Conservation (phyloP, 345 rosid species). For the Hirschfeldia incana region DNA sequence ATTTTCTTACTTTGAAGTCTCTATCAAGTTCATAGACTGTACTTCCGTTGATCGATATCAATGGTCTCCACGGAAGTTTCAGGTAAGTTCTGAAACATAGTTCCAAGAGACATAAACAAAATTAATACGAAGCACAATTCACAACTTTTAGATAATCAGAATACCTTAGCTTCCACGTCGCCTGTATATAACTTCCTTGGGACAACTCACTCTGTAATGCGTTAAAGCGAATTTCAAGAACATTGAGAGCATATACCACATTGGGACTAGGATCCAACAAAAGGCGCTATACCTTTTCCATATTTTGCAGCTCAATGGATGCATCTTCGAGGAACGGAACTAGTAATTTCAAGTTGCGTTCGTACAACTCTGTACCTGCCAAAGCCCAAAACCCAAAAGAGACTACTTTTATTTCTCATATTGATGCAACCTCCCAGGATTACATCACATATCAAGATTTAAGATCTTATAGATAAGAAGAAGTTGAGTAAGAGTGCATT, state of each 20-base stretch:
- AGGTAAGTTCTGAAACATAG: constrained; percentile 69
- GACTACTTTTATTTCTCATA: background rate
- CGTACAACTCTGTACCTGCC: constrained; percentile 69
- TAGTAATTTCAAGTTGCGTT: constrained; percentile 77
- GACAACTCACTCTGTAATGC: constrained; percentile 35
- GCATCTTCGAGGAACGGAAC: constrained; percentile 84
- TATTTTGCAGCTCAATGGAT: constrained; percentile 59
- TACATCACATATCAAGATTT: too few relatives aligned
- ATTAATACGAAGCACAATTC: background rate
- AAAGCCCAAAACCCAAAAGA: constrained; percentile 23
- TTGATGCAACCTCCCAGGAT: too few relatives aligned
- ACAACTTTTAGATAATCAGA: background rate
- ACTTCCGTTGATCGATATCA: constrained; percentile 62
- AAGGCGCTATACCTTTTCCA: constrained; percentile 66
- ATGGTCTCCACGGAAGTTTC: constrained; percentile 81
- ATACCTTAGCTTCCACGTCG: constrained; percentile 83
- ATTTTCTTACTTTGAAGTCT: constrained; percentile 52
- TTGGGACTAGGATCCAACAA: background rate
- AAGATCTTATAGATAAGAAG: too few relatives aligned
- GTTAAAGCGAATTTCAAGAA: constrained; percentile 11
- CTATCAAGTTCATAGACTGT: constrained; percentile 60
- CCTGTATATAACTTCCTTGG: constrained; percentile 45
- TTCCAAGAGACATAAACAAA: background rate
- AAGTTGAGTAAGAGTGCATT: too few relatives aligned
- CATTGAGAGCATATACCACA: constrained; percentile 3